Conservation (phyloP, 495 filamentous ascomycete genomes). For the Hypoxylon intermedium region DNA sequence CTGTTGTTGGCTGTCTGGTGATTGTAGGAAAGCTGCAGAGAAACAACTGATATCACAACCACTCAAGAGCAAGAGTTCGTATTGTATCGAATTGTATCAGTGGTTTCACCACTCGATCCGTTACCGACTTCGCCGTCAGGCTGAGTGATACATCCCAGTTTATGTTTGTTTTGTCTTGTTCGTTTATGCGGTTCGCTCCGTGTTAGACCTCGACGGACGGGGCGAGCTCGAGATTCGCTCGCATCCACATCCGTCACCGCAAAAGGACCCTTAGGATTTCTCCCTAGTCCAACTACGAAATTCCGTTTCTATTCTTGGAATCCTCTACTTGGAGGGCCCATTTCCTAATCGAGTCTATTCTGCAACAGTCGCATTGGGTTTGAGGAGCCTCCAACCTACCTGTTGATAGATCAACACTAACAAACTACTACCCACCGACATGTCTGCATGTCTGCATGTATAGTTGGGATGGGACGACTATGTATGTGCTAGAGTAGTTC, state of each 20-base stretch:
- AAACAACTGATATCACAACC: too few relatives aligned
- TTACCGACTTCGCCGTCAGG: conserved; percentile 21
- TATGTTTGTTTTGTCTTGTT: conserved; percentile 20
- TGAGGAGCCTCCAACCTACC: conserved; percentile 14
- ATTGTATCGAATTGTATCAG: background rate
- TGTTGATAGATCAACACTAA: conserved; percentile 6
- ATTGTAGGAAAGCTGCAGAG: too few relatives aligned
- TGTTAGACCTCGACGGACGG: conserved; percentile 2
- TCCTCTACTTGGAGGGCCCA: conserved; percentile 8
- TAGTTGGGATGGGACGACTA: background rate
- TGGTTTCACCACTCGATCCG: conserved; percentile 28
- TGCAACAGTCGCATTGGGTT: conserved; percentile 35
- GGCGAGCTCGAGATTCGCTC: conserved; percentile 24
- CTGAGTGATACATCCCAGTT: conserved; percentile 1
- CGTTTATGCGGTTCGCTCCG: conserved; percentile 8
- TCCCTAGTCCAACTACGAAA: conserved; percentile 16
- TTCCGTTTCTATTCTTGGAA: conserved; percentile 39
- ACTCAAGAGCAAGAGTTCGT: too few relatives aligned
- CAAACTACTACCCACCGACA: background rate
- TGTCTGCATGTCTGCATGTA: background rate
- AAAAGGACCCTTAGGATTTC: conserved; percentile 26
- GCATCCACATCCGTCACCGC: conserved; percentile 4
- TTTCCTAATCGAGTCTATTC: conserved; percentile 26
- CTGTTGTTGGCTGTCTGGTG: too few relatives aligned
- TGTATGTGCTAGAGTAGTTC: too few relatives aligned